Evolutionary conservation across 495 filamentous ascomycete genomes (phyloP), one percentile per base, ranked within the genome.

Genomic region (Penicillium flavigenum): DNA sequence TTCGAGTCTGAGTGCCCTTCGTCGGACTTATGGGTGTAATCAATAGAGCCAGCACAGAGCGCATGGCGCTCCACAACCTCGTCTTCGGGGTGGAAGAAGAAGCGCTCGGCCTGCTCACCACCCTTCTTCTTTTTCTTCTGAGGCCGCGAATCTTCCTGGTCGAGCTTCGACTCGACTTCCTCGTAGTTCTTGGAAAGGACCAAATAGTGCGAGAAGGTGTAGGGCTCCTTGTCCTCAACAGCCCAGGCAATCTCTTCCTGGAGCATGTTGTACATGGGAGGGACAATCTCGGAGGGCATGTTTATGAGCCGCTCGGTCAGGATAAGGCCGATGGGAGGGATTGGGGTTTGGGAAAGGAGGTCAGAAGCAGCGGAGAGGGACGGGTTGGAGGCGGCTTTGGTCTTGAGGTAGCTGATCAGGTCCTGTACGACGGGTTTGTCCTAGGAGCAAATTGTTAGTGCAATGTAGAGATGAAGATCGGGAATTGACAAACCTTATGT

Each of bases 51-150:
- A 42, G 75, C 74, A 53, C 81, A 88, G 31, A 82, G 52, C 12
- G 89, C 87, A 72, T 91, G 79, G 58, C 82, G 81, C 63, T 93
- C 83, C 58, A 97, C 70, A 53, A 92, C 83, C 77, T 99, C 94
- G 67, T 99, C 95, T 72, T 99, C 95, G 3, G 94, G 90, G 70
- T 99, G 95, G 77, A 98, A 99, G 72, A 91, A 96, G 75, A 92
- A 92, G 39, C 80, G 79, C 55, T 76, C 77, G 61, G 53, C 61
- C 45, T 65, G 57, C 59, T 71, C 76, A 69, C 75, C 69, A 12
- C 79, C 76, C 71, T 84, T 85, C 72, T 89, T 89, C 72, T 84
- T 88, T 71, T 91, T 91, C 79, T 92, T 92, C 70, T 83, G 84
- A 19, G 84, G 81, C 47, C 86, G 87, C 11, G 74, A 66, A 20